These are phyloP conservation scores for Fusarium heterosporum DNA, from an alignment of 2,329 filamentous ascomycete genomes.

Conservation along the genomic window DNA sequence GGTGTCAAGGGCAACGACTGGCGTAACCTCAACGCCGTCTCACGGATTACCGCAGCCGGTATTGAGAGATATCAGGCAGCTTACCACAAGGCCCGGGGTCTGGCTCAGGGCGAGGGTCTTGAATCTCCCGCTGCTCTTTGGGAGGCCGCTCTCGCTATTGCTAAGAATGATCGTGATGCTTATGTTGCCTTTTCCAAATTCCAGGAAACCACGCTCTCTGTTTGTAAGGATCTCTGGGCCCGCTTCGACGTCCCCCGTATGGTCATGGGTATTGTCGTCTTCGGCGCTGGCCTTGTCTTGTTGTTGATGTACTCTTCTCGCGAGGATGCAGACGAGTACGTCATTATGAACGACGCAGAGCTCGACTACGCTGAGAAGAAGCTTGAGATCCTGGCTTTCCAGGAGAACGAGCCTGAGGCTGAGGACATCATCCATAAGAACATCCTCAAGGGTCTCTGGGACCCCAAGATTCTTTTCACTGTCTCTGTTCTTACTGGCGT, in stretches of 20 bases:
- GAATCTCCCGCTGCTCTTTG: conserved; percentile 57
- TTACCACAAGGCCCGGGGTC: conserved; percentile 79
- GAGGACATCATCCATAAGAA: conserved; percentile 52
- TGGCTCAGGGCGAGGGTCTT: conserved; percentile 68
- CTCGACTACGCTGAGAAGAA: conserved; percentile 70
- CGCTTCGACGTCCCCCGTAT: conserved; percentile 91
- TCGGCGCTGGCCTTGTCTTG: conserved; percentile 74
- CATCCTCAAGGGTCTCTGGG: conserved; percentile 53
- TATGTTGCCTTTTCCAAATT: conserved; percentile 76
- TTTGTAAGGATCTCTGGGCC: conserved; percentile 90
- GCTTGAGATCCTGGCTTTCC: conserved; percentile 61
- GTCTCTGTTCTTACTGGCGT: conserved; percentile 47
- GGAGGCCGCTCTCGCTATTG: conserved; percentile 60
- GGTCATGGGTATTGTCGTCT: conserved; percentile 79
- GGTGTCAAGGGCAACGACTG: conserved; percentile 76
- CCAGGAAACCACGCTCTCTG: conserved; percentile 79
- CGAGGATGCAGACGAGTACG: conserved; percentile 66
- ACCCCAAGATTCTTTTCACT: conserved; percentile 51
- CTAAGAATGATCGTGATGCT: conserved; percentile 54
- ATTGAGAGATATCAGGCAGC: conserved; percentile 89
- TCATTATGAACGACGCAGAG: conserved; percentile 66
- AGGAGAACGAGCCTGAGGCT: conserved; percentile 55
- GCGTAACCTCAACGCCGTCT: conserved; percentile 81
- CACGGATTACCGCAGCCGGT: conserved; percentile 82
- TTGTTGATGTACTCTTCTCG: conserved; percentile 79